Conservation (phyloP, 2,329 filamentous ascomycete species). For the Cordyceps tenuipes region DNA sequence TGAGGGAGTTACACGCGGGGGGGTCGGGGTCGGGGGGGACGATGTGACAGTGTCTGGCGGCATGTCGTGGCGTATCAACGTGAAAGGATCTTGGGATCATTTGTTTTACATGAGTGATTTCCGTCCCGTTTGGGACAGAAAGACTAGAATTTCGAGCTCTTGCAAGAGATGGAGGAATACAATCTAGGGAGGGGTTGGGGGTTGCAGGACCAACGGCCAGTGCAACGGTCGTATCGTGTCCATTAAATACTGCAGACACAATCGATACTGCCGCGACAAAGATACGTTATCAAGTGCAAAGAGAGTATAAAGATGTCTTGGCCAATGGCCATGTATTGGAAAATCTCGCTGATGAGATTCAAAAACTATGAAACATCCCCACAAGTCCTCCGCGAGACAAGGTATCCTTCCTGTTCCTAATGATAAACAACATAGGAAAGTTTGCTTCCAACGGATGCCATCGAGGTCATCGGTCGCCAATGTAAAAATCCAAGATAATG, state of each 20-base stretch:
- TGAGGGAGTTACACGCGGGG: no score
- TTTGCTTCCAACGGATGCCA: background rate
- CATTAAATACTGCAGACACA: no score
- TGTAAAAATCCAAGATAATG: background rate
- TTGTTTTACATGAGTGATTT: no score
- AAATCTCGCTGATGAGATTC: background rate
- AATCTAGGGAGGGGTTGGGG: no score
- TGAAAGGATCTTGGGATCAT: no score
- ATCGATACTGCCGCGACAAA: background rate
- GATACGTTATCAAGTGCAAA: background rate
- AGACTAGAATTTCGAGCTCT: no score
- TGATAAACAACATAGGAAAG: background rate
- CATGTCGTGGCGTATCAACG: no score
- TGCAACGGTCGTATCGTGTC: background rate
- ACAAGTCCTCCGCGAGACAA: background rate
- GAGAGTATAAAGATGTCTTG: background rate
- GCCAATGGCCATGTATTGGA: background rate
- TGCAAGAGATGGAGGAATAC: no score
- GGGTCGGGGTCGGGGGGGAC: no score
- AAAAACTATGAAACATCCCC: conserved; percentile 4
- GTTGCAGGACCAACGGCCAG: background rate
- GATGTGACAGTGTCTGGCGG: no score
- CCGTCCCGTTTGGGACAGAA: no score
- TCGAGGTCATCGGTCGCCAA: background rate
- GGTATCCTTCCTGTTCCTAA: background rate